A percentile compares a stretch with the other conserved stretches of the same genome.
Conservation (phyloP, 2,329 filamentous ascomycete genomes). For the Meredithiella fracta region DNA sequence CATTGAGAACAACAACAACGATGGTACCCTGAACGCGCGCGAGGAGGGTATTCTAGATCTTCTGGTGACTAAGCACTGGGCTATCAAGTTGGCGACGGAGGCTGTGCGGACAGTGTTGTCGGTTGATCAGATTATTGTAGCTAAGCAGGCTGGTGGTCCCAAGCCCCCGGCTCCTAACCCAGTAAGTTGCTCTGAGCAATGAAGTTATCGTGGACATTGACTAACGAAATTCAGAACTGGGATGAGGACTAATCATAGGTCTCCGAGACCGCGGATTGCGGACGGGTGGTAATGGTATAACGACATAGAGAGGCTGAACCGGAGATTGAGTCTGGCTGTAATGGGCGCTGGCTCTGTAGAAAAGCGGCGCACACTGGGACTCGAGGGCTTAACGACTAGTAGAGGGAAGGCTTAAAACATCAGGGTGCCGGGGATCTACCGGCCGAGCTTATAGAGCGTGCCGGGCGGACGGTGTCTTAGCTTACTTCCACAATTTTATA, state of each 20-base stretch:
- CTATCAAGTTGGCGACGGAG: conserved; percentile 91
- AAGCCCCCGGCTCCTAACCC: conserved; percentile 93
- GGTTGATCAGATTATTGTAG: conserved; percentile 97
- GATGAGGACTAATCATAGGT: conserved; percentile 37
- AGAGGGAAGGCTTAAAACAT: conserved; percentile 10
- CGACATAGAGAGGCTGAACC: conserved; percentile 14
- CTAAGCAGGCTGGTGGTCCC: conserved; percentile 87
- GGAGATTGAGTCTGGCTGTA: neutral
- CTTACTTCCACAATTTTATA: conserved; percentile 12
- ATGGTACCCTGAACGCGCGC: conserved; percentile 70
- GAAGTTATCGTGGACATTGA: conserved; percentile 1
- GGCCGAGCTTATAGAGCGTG: conserved; percentile 4
- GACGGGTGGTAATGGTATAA: conserved; percentile 15
- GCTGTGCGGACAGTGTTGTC: conserved; percentile 84
- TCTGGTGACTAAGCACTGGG: conserved; percentile 85
- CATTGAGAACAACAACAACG: conserved; percentile 70
- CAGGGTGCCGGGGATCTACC: conserved; percentile 5
- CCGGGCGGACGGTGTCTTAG: conserved; percentile 2
- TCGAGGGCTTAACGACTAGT: conserved; percentile 6
- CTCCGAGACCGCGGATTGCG: conserved; percentile 12
- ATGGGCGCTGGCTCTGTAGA: neutral
- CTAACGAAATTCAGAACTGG: conserved; percentile 36
- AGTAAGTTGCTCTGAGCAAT: conserved; percentile 22
- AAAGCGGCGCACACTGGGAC: conserved; percentile 6
- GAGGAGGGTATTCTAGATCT: conserved; percentile 85